Percentiles rank a stretch among this genome's conserved stretches.
Evolutionary conservation across 2,329 filamentous ascomycete species (phyloP).

Genomic region (Fusarium solani-melongenae): DNA sequence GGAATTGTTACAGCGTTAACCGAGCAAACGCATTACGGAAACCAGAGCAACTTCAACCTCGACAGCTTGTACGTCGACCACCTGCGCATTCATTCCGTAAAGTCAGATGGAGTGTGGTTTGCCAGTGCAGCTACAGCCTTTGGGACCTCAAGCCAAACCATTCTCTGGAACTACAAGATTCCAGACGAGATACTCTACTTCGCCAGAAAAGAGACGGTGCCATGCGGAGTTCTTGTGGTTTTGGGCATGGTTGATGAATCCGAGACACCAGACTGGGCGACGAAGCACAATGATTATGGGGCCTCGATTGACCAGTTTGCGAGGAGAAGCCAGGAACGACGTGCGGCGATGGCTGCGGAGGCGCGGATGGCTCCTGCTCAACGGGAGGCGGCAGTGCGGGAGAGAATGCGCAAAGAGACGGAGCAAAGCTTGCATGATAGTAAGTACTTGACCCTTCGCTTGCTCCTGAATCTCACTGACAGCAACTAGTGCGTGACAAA

Average conservation of each 20-base stretch:
- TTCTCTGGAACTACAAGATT: constrained; percentile 71
- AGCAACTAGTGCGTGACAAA: constrained; percentile 54
- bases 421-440: constrained; percentile 60
- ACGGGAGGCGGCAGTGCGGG: constrained; percentile 53
- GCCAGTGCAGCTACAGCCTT: constrained; percentile 66
- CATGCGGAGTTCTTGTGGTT: constrained; percentile 69
- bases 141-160: constrained; percentile 63
- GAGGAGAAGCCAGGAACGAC: constrained; percentile 53
- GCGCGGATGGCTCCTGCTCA: constrained; percentile 55
- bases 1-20: constrained; percentile 60
- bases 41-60: constrained; percentile 36
- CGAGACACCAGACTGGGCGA: constrained; percentile 67
- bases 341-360: constrained; percentile 57
- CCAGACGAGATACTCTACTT: constrained; percentile 63
- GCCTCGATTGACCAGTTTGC: constrained; percentile 48
- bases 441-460: constrained; percentile 41
- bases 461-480: neutral
- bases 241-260: constrained; percentile 61
- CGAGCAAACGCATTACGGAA: constrained; percentile 46
- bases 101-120: constrained; percentile 64
- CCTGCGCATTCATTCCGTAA: constrained; percentile 50
- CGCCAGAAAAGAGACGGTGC: constrained; percentile 63
- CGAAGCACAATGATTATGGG: constrained; percentile 51
- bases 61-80: constrained; percentile 61
- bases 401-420: constrained; percentile 55